Conservation (phyloP, 192 early-diverging fungal genomes). For the Coemansia sp. region DNA sequence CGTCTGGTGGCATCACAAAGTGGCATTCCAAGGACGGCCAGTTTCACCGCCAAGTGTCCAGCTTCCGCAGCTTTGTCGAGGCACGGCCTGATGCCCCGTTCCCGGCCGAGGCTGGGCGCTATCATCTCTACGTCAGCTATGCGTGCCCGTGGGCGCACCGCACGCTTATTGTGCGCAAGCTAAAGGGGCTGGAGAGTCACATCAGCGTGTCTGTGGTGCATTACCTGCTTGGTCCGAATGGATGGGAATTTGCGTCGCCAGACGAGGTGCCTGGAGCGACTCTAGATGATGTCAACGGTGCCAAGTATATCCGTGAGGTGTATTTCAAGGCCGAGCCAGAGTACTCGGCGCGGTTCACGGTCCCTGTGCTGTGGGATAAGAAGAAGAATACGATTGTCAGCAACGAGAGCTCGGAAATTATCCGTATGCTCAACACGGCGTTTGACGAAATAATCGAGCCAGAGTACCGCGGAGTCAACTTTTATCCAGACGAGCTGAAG, state of each 20-base stretch:
- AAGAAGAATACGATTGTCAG: slow-evolving; percentile 89
- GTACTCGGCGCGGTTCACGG: slow-evolving; percentile 77
- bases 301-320: slow-evolving; percentile 77
- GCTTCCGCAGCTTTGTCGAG: slow-evolving; percentile 65
- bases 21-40: slow-evolving; percentile 77
- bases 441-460: slow-evolving; percentile 75
- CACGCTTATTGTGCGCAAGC: slow-evolving; percentile 77
- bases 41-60: slow-evolving; percentile 74
- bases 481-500: slow-evolving; percentile 78
- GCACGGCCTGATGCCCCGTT: slow-evolving; percentile 63
- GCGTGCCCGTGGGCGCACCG: slow-evolving; percentile 85
- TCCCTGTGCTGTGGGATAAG: slow-evolving; percentile 97
- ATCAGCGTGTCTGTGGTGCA: slow-evolving; percentile 87
- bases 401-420: slow-evolving; percentile 97
- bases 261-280: slow-evolving; percentile 76
- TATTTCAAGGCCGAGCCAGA: slow-evolving; percentile 89
- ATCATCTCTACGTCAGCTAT: slow-evolving; percentile 75
- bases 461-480: slow-evolving; percentile 65
- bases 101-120: slow-evolving; percentile 72
- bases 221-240: slow-evolving; percentile 73
- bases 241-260: slow-evolving; percentile 76
- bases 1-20: slow-evolving; percentile 7
- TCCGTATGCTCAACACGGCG: slow-evolving; percentile 87
- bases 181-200: slow-evolving; percentile 85
- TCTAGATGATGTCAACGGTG: slow-evolving; percentile 72